Evolutionary conservation across 2,329 filamentous ascomycete genomes (phyloP).

Genomic region (Penicillium sp.): DNA sequence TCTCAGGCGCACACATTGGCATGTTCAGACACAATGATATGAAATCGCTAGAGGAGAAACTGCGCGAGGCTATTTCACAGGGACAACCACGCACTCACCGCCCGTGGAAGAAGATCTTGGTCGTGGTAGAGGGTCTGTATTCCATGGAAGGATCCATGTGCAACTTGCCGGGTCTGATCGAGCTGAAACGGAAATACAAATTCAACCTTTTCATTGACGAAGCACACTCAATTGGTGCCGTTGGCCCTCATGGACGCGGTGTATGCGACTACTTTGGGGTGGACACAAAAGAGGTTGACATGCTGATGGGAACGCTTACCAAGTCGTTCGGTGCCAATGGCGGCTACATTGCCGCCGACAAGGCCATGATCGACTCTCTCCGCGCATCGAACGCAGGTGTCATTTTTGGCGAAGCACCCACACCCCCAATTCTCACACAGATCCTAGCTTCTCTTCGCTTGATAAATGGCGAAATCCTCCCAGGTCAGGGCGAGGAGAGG

Average conservation of each 20-base stretch:
- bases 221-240: slow-evolving; percentile 89
- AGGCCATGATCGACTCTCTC: slow-evolving; percentile 88
- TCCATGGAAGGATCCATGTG: slow-evolving; percentile 99
- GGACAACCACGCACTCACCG: slow-evolving; percentile 97
- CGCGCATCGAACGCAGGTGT: slow-evolving; percentile 80
- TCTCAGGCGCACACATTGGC: slow-evolving; percentile 89
- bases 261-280: slow-evolving; percentile 97
- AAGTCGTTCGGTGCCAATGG: slow-evolving; percentile 99
- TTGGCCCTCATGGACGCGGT: slow-evolving; percentile 82
- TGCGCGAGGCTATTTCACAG: slow-evolving; percentile 91
- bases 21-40: slow-evolving; percentile 99
- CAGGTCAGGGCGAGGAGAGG: slow-evolving; percentile 91
- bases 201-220: slow-evolving; percentile 95
- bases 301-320: slow-evolving; percentile 96
- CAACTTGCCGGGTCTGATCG: slow-evolving; percentile 85
- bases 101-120: slow-evolving; percentile 98
- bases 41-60: slow-evolving; percentile 74
- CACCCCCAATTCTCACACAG: slow-evolving; percentile 84
- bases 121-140: slow-evolving; percentile 94
- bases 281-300: slow-evolving; percentile 81
- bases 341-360: slow-evolving; percentile 87
- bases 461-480: slow-evolving; percentile 81
- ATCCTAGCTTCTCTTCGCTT: slow-evolving; percentile 82
- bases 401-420: slow-evolving; percentile 79
- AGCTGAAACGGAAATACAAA: slow-evolving; percentile 92